These are phyloP conservation scores for Saccharum spontaneum DNA, from an alignment of 176 grass and related monocot species.

Conservation along the genomic window DNA sequence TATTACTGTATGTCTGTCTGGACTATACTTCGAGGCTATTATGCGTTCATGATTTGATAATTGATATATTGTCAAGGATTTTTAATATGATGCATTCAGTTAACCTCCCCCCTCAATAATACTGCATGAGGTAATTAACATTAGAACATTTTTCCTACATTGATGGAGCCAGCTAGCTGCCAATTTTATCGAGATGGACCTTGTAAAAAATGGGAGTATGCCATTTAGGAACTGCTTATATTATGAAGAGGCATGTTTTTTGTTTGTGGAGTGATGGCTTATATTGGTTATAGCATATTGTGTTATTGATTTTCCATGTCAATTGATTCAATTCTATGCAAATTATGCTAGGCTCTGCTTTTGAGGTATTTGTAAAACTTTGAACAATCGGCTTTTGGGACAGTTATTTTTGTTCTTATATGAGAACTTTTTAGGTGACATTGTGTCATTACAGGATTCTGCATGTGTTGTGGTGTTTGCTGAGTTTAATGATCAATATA, in stretches of 20 bases:
- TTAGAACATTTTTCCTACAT: not conserved
- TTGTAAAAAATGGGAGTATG: not conserved
- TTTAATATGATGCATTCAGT: not conserved
- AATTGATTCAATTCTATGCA: not conserved
- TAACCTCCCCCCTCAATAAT: not conserved
- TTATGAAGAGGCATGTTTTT: not conserved
- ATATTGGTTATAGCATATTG: not conserved
- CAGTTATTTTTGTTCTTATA: not conserved
- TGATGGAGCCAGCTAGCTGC: not conserved
- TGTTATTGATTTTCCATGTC: not conserved
- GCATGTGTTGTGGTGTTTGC: not conserved
- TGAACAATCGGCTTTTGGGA: not conserved
- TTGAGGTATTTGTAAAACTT: not conserved
- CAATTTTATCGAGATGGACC: not conserved
- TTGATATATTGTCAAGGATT: not conserved
- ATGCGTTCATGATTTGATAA: not conserved
- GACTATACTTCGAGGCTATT: not conserved
- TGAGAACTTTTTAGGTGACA: not conserved
- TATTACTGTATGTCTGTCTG: not conserved
- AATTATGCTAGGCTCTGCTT: conserved; percentile 14
- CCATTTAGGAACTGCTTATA: not conserved
- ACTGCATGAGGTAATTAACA: not conserved
- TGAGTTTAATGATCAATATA: not conserved
- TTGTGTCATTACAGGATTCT: not conserved
- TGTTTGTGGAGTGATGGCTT: not conserved